Base-by-base conservation (phyloP, 2,329 filamentous ascomycete species). In the Talaromyces sp. region DNA sequence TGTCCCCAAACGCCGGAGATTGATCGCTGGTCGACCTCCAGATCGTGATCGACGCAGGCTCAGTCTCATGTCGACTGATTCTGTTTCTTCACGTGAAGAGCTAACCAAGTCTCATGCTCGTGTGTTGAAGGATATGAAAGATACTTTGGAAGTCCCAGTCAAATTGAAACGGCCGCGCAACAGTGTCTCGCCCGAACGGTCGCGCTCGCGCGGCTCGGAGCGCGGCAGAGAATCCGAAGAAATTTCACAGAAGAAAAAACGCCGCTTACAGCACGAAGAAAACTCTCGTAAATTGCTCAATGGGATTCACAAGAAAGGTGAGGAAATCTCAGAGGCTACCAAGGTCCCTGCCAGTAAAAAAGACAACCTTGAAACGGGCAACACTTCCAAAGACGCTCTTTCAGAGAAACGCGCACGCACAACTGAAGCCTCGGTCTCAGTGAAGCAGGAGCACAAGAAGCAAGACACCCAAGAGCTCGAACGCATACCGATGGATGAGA, bases 1-100 rank as follows among this genome's bases (percentile, higher is more conserved):
- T 35, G 71, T 70, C 5, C 70, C 74, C 3, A 78, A 78, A 67
- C 72, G 76, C 60, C 72, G 79, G 61, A 76, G 79, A 27, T 69
- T 80, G 47, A 79, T 80, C 60, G 73, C 79, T 22, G 79, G 79
- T 61, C 72, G 77, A 22, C 78, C 78, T 33, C 78, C 77, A 1
- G 75, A 79, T 63, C 75, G 73, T 54, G 72, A 76, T 31, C 70
- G 72, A 41, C 72, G 71, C 64, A 66, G 73, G 49, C 73, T 74
- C 10, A 80, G 78, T 63, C 63, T 79, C 8, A 73, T 78, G 50
- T 79, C 77, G 4, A 78, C 77, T 6, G 78, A 80, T 68, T 78
- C 78, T 13, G 61, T 77, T 47, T 78, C 77, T 43, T 73, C 77
- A 22, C 75, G 77, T 1, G 78, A 80, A 54, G 78, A 79, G 64